Evolutionary conservation across 768 basidiomycete species (phyloP).

Genomic region (Xanthoconium purpureum): DNA sequence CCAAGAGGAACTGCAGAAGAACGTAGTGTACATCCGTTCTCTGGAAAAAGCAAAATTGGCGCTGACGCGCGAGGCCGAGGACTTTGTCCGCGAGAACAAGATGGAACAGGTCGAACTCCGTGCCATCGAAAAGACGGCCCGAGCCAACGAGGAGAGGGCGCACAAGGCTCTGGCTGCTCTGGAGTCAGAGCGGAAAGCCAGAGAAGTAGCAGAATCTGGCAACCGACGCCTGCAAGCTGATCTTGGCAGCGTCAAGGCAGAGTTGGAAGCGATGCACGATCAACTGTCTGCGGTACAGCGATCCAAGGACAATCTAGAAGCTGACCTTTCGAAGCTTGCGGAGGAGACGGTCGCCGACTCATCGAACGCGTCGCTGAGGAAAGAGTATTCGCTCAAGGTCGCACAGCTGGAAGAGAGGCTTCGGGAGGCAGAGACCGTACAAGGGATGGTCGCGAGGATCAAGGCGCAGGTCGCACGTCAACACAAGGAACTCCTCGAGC

Average conservation of each 20-base stretch:
- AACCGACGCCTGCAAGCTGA: conserved; percentile 59
- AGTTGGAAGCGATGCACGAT: conserved; percentile 53
- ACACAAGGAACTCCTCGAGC: conserved; percentile 68
- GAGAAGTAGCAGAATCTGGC: conserved; percentile 64
- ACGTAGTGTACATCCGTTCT: conserved; percentile 75
- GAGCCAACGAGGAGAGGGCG: conserved; percentile 59
- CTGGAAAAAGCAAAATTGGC: conserved; percentile 78
- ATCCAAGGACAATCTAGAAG: conserved; percentile 64
- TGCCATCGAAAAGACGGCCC: conserved; percentile 64
- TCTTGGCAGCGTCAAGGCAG: conserved; percentile 51
- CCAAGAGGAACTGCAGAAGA: conserved; percentile 71
- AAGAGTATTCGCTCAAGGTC: conserved; percentile 62
- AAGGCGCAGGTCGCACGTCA: conserved; percentile 63
- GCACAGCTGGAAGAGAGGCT: conserved; percentile 60
- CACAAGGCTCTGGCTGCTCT: conserved; percentile 53
- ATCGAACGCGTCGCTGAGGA: conserved; percentile 58
- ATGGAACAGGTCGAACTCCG: conserved; percentile 62
- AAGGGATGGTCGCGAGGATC: conserved; percentile 50
- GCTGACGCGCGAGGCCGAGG: conserved; percentile 78
- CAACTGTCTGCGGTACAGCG: conserved; percentile 52
- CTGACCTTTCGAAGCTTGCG: conserved; percentile 63
- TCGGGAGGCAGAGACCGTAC: conserved; percentile 52
- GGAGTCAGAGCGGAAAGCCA: conserved; percentile 64
- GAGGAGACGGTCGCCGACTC: conserved; percentile 53
- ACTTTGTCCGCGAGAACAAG: conserved; percentile 71